Evolutionary conservation across 495 filamentous ascomycete species (phyloP).

Genomic region (Tetracladium setigerum): DNA sequence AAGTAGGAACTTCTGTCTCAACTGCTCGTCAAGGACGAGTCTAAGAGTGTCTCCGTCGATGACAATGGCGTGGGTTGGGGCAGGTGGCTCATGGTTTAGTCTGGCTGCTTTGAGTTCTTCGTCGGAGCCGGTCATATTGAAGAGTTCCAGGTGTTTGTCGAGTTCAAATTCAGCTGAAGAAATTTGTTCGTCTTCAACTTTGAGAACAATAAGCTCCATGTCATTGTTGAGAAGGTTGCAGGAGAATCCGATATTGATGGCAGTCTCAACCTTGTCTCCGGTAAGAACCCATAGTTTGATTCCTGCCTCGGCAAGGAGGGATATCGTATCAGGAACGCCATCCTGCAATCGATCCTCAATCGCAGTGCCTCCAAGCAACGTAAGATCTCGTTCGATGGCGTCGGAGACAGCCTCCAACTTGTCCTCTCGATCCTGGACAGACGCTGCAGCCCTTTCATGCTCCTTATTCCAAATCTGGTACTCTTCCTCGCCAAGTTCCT

Average conservation of each 20-base stretch:
- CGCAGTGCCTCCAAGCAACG: constrained; percentile 87
- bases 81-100: constrained; percentile 74
- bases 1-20: constrained; percentile 88
- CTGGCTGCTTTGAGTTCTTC: constrained; percentile 76
- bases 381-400: constrained; percentile 82
- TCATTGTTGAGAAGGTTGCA: constrained; percentile 96
- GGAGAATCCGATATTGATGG: constrained; percentile 99
- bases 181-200: constrained; percentile 66
- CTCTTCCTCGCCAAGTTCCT: constrained; percentile 73
- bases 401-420: constrained; percentile 89
- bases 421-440: constrained; percentile 84
- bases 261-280: constrained; percentile 97
- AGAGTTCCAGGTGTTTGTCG: constrained; percentile 61
- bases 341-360: constrained; percentile 98
- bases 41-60: constrained; percentile 95
- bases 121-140: constrained; percentile 78
- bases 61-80: constrained; percentile 88
- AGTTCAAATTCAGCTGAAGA: constrained; percentile 59
- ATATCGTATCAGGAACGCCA: constrained; percentile 94
- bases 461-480: constrained; percentile 80
- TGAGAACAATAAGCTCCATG: constrained; percentile 94
- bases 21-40: constrained; percentile 70
- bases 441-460: constrained; percentile 78
- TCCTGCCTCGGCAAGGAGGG: constrained; percentile 82
- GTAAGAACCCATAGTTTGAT: constrained; percentile 99